These are phyloP conservation scores for Ceratocystis cubensis DNA, from an alignment of 2,329 filamentous ascomycete species.

Conservation along the genomic window DNA sequence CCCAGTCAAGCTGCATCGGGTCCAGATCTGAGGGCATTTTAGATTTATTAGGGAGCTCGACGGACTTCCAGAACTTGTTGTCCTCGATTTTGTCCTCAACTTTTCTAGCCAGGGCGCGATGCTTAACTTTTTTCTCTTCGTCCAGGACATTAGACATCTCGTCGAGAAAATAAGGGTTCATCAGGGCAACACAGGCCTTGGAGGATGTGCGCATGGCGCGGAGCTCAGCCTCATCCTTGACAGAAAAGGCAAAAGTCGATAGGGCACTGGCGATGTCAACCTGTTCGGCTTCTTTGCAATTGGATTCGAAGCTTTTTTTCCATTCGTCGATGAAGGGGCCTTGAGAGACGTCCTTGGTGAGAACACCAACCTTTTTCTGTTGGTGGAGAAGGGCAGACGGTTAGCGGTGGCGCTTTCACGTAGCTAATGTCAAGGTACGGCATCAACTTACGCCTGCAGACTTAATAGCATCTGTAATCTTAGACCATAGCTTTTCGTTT, in stretches of 20 bases:
- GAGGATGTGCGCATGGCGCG: constrained; percentile 89
- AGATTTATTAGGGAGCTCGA: constrained; percentile 53
- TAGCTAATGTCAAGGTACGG: neutral
- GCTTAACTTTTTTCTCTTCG: constrained; percentile 92
- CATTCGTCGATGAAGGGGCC: constrained; percentile 94
- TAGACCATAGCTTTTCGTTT: constrained; percentile 81
- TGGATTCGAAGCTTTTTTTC: constrained; percentile 68
- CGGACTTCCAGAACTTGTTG: constrained; percentile 78
- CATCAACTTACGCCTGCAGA: constrained; percentile 57
- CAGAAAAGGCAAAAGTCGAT: constrained; percentile 69
- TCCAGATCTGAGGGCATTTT: constrained; percentile 85
- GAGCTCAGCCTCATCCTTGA: constrained; percentile 91
- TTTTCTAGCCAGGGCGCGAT: constrained; percentile 72
- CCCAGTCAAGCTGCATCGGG: constrained; percentile 82
- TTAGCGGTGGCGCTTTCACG: neutral
- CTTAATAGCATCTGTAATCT: constrained; percentile 77
- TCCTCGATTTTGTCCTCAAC: constrained; percentile 89
- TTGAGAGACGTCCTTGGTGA: constrained; percentile 70
- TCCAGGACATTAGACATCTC: constrained; percentile 96
- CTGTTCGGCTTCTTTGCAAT: constrained; percentile 76
- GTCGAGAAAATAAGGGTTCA: constrained; percentile 94
- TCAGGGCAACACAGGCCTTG: constrained; percentile 82
- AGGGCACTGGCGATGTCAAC: constrained; percentile 74
- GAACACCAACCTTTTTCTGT: constrained; percentile 77
- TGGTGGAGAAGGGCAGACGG: constrained; percentile 15